A percentile compares a stretch with the other conserved stretches of the same genome.
Evolutionary conservation across 129 eudicot genomes (phyloP).

Genomic region (Mikania micrantha): DNA sequence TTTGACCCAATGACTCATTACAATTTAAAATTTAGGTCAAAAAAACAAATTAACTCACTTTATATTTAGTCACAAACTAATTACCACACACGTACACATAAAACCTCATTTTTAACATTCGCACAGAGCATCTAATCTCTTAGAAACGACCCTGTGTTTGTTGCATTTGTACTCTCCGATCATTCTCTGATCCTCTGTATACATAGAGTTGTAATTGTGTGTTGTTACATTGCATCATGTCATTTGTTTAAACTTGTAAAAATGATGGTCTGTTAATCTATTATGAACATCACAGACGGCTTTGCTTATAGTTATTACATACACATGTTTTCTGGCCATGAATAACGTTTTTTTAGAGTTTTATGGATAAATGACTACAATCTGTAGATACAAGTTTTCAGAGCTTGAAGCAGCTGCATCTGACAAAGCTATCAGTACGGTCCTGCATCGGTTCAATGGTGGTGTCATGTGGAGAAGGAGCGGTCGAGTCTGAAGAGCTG

Average conservation of each 20-base stretch:
- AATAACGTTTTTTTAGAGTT: slow-evolving; percentile 11
- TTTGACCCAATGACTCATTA: too few relatives aligned
- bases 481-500: slow-evolving; percentile 16
- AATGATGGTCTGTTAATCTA: slow-evolving; percentile 10
- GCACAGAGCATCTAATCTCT: too few relatives aligned
- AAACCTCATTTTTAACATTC: too few relatives aligned
- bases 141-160: too few relatives aligned
- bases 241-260: slow-evolving; percentile 13
- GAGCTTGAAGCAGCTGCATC: slow-evolving; percentile 56
- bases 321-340: not conserved
- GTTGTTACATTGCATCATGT: too few relatives aligned
- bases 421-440: slow-evolving; percentile 7
- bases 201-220: slow-evolving; percentile 25
- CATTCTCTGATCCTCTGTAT: too few relatives aligned
- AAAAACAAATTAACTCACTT: too few relatives aligned
- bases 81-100: too few relatives aligned
- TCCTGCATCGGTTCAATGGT: slow-evolving; percentile 8
- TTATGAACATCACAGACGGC: slow-evolving; percentile 10
- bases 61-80: too few relatives aligned
- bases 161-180: too few relatives aligned
- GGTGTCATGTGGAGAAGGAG: slow-evolving; percentile 15
- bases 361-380: not conserved
- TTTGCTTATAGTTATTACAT: slow-evolving; percentile 2
- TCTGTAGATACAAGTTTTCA: too few relatives aligned
- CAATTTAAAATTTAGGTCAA: too few relatives aligned